Evolutionary conservation across 2,329 filamentous ascomycete species (phyloP).

Genomic region (Fulvia fulva): DNA sequence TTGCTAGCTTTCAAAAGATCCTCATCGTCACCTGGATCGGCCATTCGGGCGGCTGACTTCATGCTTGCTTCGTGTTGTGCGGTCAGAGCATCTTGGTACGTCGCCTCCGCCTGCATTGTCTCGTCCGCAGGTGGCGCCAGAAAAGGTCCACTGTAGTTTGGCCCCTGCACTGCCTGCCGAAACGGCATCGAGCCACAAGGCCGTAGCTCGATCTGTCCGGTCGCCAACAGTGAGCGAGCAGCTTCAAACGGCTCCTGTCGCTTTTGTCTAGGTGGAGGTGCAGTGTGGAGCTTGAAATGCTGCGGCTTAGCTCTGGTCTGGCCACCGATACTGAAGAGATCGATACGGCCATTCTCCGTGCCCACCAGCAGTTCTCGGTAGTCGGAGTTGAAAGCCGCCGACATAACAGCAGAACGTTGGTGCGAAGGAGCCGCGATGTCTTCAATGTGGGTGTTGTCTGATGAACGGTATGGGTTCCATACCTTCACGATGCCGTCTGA

Average conservation of each 20-base stretch:
- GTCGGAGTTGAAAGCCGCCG: conserved; percentile 55
- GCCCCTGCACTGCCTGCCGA: conserved; percentile 45
- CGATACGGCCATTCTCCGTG: conserved; percentile 53
- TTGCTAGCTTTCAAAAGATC: not conserved
- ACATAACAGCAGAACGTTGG: conserved; percentile 52
- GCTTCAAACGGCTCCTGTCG: conserved; percentile 9
- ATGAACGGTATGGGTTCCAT: conserved; percentile 55
- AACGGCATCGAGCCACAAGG: conserved; percentile 43
- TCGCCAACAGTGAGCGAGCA: conserved; percentile 29
- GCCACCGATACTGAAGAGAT: conserved; percentile 45
- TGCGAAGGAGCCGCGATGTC: conserved; percentile 45
- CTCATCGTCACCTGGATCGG: conserved; percentile 2
- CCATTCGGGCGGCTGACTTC: conserved; percentile 1
- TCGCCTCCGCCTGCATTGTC: conserved; percentile 27
- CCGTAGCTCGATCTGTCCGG: conserved; percentile 33
- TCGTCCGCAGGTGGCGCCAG: conserved; percentile 16
- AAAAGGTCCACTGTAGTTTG: conserved; percentile 40
- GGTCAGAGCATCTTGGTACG: conserved; percentile 23
- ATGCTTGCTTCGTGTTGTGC: conserved; percentile 4
- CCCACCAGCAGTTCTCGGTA: conserved; percentile 54
- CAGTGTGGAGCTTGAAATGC: conserved; percentile 24
- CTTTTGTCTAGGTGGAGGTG: conserved; percentile 5
- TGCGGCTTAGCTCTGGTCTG: conserved; percentile 6
- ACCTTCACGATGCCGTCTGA: conserved; percentile 58
- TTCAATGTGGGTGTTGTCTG: conserved; percentile 50